Evolutionary conservation across 768 basidiomycete species (phyloP).

Genomic region (Cystofilobasidium capitatum): DNA sequence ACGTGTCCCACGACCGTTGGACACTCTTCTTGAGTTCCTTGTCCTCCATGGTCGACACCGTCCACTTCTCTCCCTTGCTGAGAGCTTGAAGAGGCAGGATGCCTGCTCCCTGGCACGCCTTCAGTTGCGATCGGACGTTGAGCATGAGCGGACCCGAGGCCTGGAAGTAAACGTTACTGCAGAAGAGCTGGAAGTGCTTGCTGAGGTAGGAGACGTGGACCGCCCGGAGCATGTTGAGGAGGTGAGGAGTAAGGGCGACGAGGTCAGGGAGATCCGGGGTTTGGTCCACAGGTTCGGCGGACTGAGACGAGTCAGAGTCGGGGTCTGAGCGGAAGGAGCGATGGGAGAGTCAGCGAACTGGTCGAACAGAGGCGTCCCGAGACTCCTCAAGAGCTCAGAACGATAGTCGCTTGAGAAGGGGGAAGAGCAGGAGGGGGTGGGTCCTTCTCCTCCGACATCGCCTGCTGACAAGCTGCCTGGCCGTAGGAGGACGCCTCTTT

Average conservation of each 20-base stretch:
- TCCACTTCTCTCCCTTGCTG: slow-evolving; percentile 13
- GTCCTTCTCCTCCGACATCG: too few species aligned
- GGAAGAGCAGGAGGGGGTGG: too few species aligned
- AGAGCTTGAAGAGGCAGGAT: neutral
- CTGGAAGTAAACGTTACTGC: neutral
- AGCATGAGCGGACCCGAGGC: slow-evolving; percentile 6
- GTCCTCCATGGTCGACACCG: neutral
- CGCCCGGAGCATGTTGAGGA: neutral
- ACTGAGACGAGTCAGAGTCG: neutral
- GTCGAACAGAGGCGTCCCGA: too few species aligned
- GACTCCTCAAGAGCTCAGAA: too few species aligned
- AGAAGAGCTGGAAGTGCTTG: neutral
- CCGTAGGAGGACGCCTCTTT: too few species aligned
- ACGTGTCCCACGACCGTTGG: neutral
- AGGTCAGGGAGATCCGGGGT: neutral
- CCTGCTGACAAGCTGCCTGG: too few species aligned
- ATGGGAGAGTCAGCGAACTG: neutral
- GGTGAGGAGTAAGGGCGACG: slow-evolving; percentile 7
- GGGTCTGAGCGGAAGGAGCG: too few species aligned
- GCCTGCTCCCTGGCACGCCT: slow-evolving; percentile 9
- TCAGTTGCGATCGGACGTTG: neutral
- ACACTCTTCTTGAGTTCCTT: slow-evolving; percentile 6
- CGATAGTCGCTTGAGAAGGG: too few species aligned
- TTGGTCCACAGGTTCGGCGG: neutral
- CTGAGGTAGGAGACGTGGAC: neutral